Evolutionary conservation across 2,329 filamentous ascomycete species (phyloP).

Genomic region (Hymenoscyphus fructigenus): DNA sequence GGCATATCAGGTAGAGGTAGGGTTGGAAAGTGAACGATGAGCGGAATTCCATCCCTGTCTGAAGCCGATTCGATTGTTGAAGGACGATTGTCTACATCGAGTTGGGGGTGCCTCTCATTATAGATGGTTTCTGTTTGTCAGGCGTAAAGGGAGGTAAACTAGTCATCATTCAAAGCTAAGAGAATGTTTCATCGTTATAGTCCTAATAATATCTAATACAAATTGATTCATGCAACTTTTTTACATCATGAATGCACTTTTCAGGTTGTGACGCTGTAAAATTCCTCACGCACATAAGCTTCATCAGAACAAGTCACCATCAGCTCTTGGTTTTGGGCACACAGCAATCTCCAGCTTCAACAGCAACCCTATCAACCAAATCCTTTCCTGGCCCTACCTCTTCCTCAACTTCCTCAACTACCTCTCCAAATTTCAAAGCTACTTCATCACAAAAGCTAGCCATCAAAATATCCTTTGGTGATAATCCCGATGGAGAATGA

Average conservation of each 20-base stretch:
- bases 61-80: conserved; percentile 2
- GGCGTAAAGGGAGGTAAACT: conserved; percentile 14
- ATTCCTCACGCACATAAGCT: too few species aligned
- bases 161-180: conserved; percentile 7
- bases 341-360: conserved; percentile 54
- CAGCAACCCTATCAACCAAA: conserved; percentile 48
- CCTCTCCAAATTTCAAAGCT: conserved; percentile 57
- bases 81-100: background rate
- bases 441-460: conserved; percentile 61
- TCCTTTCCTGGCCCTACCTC: conserved; percentile 38
- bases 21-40: background rate
- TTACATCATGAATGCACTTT: background rate
- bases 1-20: background rate
- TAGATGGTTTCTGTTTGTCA: conserved; percentile 6
- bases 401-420: conserved; percentile 24
- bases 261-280: too few species aligned
- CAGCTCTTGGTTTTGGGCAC: conserved; percentile 46
- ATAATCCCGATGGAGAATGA: conserved; percentile 65
- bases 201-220: conserved; percentile 18
- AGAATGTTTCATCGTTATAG: background rate
- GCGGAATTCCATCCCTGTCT: background rate
- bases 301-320: too few species aligned
- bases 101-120: background rate
- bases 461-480: conserved; percentile 60
- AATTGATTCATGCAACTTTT: conserved; percentile 1